Evolutionary conservation across 176 grass and related monocot genomes (phyloP).

Genomic region (barley (Hordeum vulgare)): MorexV3_pseudomolecules_assembly NC_058521.1:448215180-448215679

Average conservation of each 20-base stretch:
- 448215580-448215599: neutral
- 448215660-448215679: neutral
- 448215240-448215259: neutral
- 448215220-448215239: neutral
- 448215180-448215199: neutral
- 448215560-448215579: neutral
- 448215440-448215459: neutral
- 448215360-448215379: neutral
- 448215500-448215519: neutral
- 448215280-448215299: neutral
- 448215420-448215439: neutral
- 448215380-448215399: neutral
- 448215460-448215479: neutral
- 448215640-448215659: neutral
- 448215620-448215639: neutral
- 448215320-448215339: neutral
- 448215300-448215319: neutral
- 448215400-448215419: neutral
- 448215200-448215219: neutral
- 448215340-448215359: neutral
- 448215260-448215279: neutral
- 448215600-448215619: neutral
- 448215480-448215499: neutral
- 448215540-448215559: neutral
- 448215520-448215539: too few relatives aligned